A percentile compares a stretch with the other conserved stretches of the same genome.
Conservation (phyloP, 2,329 filamentous ascomycete genomes). For the Monilinia aucupariae region DNA sequence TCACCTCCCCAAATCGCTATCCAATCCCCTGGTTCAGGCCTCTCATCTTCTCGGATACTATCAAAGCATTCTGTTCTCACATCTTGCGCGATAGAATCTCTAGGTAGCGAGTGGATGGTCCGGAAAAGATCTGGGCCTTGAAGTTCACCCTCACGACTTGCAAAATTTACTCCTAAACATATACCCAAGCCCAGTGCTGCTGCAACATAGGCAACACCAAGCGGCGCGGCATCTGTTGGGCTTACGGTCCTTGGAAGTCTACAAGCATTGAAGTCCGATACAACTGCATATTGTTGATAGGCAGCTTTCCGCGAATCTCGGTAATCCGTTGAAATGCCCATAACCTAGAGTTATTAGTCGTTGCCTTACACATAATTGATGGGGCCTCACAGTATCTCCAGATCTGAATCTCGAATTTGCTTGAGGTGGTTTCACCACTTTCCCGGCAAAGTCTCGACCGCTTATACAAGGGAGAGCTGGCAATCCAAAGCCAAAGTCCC, state of each 20-base stretch:
- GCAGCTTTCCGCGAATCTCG: constrained; percentile 32
- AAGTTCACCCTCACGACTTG: constrained; percentile 38
- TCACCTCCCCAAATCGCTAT: constrained; percentile 67
- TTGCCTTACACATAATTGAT: constrained; percentile 26
- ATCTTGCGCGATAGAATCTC: constrained; percentile 51
- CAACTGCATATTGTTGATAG: constrained; percentile 48
- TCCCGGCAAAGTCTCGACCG: constrained; percentile 56
- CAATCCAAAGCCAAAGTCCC: constrained; percentile 33
- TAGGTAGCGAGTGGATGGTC: constrained; percentile 44
- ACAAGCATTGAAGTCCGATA: constrained; percentile 33
- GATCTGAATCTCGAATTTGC: constrained; percentile 44
- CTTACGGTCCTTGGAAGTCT: constrained; percentile 26
- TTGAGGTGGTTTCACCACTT: constrained; percentile 47
- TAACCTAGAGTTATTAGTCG: constrained; percentile 33
- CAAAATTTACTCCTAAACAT: constrained; percentile 64
- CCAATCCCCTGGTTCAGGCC: constrained; percentile 59
- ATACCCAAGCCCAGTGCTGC: constrained; percentile 61
- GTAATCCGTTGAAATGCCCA: constrained; percentile 34
- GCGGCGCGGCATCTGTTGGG: constrained; percentile 26
- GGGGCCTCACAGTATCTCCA: constrained; percentile 46
- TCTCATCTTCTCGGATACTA: constrained; percentile 46
- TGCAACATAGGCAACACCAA: constrained; percentile 46
- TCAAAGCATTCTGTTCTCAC: constrained; percentile 58
- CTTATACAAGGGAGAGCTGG: constrained; percentile 32
- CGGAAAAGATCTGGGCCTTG: constrained; percentile 52